Base-by-base conservation (phyloP, 2,329 filamentous ascomycete species). In the Verticillium tricorpus region DNA sequence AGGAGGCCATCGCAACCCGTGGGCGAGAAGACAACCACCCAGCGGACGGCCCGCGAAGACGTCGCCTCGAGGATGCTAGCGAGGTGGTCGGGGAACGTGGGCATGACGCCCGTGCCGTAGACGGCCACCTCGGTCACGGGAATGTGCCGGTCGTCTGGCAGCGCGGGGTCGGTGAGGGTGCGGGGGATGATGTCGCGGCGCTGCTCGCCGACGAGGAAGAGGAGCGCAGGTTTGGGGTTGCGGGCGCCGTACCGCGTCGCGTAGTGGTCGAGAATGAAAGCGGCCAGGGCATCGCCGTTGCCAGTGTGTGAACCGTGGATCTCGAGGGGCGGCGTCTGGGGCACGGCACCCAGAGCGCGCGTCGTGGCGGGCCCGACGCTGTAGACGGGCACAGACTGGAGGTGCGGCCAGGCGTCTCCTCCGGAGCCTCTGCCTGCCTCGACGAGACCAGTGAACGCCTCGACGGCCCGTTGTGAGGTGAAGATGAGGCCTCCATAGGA, bases 181-280 rank as follows among this genome's bases (percentile, higher is more conserved):
- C 85, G 91, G 1, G 95, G 93, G 65, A 99, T 97, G 66, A 97
- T 87, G 72, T 98, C 95, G 55, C 95, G 81, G 60, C 93, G 85
- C 72, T 93, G 91, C 72, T 97, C 94, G 22, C 95, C 95, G 0
- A 96, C 93, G 15, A 96, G 83, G 73, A 98, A 99, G 1, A 98
- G 78, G 5, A 98, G 74, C 0, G 89, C 84, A 0, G 86, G 87
- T 68, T 86, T 86, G 15, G 67, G 69, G 12, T 72, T 57, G 58
- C 74, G 71, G 40, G 72, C 72, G 39, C 70, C 65, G 66, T 85
- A 82, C 79, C 19, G 11, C 58, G 76, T 69, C 28, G 69, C 85
- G 71, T 97, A 96, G 72, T 97, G 90, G 2, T 87, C 77, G 6
- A 96, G 80, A 60, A 99, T 97, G 70, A 89, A 90, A 6, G 82